Evolutionary conservation across 352 stramenopile genomes (phyloP), one percentile per base, ranked within the genome.

Genomic region (Thalassiosira oceanica): DNA sequence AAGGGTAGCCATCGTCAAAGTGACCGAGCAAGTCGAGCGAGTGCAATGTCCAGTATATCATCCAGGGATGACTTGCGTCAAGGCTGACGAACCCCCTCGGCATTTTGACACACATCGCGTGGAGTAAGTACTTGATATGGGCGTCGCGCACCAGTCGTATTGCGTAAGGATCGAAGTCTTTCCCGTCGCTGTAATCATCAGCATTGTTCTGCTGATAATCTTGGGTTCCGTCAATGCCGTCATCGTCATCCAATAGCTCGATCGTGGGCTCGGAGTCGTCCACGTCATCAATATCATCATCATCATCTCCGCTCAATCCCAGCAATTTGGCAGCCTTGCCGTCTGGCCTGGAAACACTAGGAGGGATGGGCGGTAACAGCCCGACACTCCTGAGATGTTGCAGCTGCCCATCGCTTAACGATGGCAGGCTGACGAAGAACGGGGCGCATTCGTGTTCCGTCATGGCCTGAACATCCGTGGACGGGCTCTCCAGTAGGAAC

Each of bases 1-100:
- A 43, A 61, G n/a, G n/a, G 28, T 35, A 23, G 15, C 51, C 21
- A 33, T 21, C 43, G 23, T 74, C 57, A 3, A 96, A 74, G 35
- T 82, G 85, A 24, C 93, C 92, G 41, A 99, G 78, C 15, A 99
- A 84, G 77, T 98, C 94, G 29, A 97, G 83, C 7, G 84, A 86
- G 57, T 99, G 95, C 15, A 98, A 74, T 61, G 24, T 53, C 54
- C 54, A 74, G 78, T 99, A 99, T 15, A 95, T 75, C 53, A 99
- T 97, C 96, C 96, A 99, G 6, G 96, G 94, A 13, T 94, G 93
- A 81, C 93, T 97, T 0, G 95, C 93, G 78, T 99, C 96, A 16
- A 98, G 72, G 24, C 83, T 89, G 8, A 96, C 89, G 54, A 97
- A 98, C 10, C 89, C 85, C 10, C 84, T 57, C 0, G 88, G 72